Base-by-base conservation (phyloP, 1,284 basidiomycete genomes). In the Earliella scabrosa region DNA sequence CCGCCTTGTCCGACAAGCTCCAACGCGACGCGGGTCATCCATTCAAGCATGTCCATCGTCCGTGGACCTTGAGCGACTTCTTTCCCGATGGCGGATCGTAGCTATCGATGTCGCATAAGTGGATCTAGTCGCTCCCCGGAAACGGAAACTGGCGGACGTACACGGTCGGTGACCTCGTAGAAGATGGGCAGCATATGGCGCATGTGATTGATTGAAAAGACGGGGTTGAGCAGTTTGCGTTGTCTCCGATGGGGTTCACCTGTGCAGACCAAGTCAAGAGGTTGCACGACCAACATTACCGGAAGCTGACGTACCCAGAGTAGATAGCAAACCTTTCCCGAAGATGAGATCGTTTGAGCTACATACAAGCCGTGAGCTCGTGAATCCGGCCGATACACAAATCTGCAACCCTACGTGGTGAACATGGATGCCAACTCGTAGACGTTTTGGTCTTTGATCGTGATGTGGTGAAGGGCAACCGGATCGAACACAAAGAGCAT, bases 1-100 rank as follows among this genome's bases (percentile, higher is more conserved):
- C 60, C 60, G 6, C 58, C 60, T 43, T 60, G 58, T 7, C 63
- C 63, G 24, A 64, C 49, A 16, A 62, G 51, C 32, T 64, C 63
- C 4, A 64, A 56, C 27, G 56, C 57, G 18, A 59, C 47, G 18
- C 63, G 58, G 21, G 50, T 52, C 52, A 54, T 54, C 63, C 63
- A 64, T 2, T 50, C 47, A 16, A 60, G 46, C 58, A 64, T 54
- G 38, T 64, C 60, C 3, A 62, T 29, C 6, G 50, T 48, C 11
- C 24, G 45, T 4, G 51, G 36, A 1, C 56, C 58, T 16, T 47
- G 27, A 0, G 26, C 31, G n/a, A 62, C 50, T 13, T 48, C 53
- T 8, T 31, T 23, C n/a, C 24, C 32, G 26, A 64, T 47, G 7
- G 60, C 60, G 3, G 54, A 56, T 2, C 51, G 46, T 1, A 61